Percentiles rank a stretch among this genome's conserved stretches.
Conservation (phyloP, 2,329 filamentous ascomycete genomes). For the Alternaria triticimaculans region DNA sequence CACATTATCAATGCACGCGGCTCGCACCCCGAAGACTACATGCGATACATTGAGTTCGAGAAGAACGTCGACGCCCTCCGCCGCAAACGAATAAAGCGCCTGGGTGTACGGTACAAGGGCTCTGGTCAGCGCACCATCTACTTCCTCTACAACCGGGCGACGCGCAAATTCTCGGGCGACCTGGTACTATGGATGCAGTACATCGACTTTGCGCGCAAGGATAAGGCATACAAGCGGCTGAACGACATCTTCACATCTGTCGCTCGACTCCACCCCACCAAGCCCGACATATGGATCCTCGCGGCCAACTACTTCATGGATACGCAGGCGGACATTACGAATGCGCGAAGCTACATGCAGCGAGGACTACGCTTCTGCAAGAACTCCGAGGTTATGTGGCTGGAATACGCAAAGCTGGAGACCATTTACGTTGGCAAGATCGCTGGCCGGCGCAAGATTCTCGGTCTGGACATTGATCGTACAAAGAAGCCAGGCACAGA, state of each 20-base stretch:
- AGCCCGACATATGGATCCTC: constrained; percentile 82
- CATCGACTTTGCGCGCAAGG: constrained; percentile 76
- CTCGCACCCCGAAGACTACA: constrained; percentile 74
- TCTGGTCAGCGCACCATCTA: constrained; percentile 84
- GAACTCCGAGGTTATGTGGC: constrained; percentile 74
- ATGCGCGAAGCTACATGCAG: constrained; percentile 85
- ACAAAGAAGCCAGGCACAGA: constrained; percentile 52
- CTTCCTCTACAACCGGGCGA: constrained; percentile 85
- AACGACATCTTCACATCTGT: constrained; percentile 69
- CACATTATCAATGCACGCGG: constrained; percentile 87
- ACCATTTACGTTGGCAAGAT: constrained; percentile 90
- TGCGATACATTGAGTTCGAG: constrained; percentile 78
- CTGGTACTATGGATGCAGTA: constrained; percentile 88
- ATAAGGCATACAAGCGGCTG: constrained; percentile 68
- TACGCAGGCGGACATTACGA: constrained; percentile 82
- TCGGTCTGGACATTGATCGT: constrained; percentile 64
- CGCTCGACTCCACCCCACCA: constrained; percentile 83
- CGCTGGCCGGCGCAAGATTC: constrained; percentile 71
- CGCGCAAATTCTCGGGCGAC: constrained; percentile 82
- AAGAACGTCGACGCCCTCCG: constrained; percentile 75
- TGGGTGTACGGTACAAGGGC: constrained; percentile 75
- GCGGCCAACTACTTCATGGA: constrained; percentile 82
- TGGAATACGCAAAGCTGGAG: constrained; percentile 89
- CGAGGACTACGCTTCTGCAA: constrained; percentile 90
- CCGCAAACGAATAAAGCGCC: constrained; percentile 79